Evolutionary conservation across 176 grass and related monocot genomes (phyloP).

Genomic region (Tillandsia leiboldiana): DNA sequence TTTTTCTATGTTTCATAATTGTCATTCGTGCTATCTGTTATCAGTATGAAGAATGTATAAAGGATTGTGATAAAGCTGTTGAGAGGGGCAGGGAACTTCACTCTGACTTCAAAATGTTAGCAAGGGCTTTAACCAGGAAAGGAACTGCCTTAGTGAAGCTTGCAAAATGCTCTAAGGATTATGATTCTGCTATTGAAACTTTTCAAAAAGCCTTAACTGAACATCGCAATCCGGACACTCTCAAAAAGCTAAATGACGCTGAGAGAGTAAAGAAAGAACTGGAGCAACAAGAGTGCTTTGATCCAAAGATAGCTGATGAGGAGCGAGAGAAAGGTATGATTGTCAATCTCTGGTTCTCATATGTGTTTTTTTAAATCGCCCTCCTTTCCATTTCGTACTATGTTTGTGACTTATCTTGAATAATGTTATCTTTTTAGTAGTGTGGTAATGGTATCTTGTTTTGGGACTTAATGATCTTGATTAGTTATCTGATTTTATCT

Average conservation of each 20-base stretch:
- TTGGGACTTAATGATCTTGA: too few species aligned
- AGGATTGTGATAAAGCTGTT: slow-evolving; percentile 92
- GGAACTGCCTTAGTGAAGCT: slow-evolving; percentile 83
- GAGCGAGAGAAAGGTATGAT: slow-evolving; percentile 90
- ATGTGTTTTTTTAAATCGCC: neutral
- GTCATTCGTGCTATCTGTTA: neutral
- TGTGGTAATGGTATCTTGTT: slow-evolving; percentile 2
- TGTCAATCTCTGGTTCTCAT: neutral
- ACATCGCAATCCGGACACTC: slow-evolving; percentile 86
- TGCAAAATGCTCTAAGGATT: slow-evolving; percentile 78
- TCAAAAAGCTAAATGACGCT: slow-evolving; percentile 87
- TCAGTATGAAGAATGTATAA: slow-evolving; percentile 89
- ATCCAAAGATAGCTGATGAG: slow-evolving; percentile 78
- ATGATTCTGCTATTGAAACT: slow-evolving; percentile 65
- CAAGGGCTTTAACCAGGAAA: slow-evolving; percentile 96
- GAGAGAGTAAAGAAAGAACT: slow-evolving; percentile 92
- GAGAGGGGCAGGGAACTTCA: slow-evolving; percentile 93
- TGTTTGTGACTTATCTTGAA: neutral
- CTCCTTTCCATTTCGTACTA: neutral
- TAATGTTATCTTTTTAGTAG: too few species aligned
- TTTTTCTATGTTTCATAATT: neutral
- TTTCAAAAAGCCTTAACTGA: slow-evolving; percentile 97
- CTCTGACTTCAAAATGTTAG: slow-evolving; percentile 91
- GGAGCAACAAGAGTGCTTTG: slow-evolving; percentile 94
- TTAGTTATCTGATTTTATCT: too few species aligned